phyloP scores from a whole-genome alignment of 2,329 filamentous ascomycete genomes.

The Curvularia verruculosa region DNA sequence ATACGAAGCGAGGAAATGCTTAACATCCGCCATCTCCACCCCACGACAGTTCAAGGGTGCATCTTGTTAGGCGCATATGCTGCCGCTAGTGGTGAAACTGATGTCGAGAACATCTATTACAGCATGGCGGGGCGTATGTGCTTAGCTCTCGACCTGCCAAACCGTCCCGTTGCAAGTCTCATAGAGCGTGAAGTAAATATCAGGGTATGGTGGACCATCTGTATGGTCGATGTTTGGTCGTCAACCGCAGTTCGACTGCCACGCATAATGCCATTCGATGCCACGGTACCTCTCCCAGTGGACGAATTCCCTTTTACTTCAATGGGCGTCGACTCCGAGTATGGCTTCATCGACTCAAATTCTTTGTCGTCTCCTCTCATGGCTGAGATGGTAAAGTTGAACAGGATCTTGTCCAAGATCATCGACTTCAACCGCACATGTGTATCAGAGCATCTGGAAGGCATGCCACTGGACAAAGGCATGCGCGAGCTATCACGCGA shows the following conservation, averaged over 20 bases:
- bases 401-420: constrained; percentile 28
- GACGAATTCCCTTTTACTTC: constrained; percentile 31
- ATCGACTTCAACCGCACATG: constrained; percentile 33
- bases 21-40: constrained; percentile 25
- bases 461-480: constrained; percentile 20
- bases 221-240: constrained; percentile 37
- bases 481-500: constrained; percentile 27
- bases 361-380: constrained; percentile 27
- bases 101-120: constrained; percentile 34
- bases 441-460: constrained; percentile 32
- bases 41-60: constrained; percentile 28
- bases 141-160: constrained; percentile 28
- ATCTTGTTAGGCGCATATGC: constrained; percentile 31
- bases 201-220: constrained; percentile 33
- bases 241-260: constrained; percentile 30
- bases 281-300: constrained; percentile 26
- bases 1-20: constrained; percentile 25
- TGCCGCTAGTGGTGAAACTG: constrained; percentile 31
- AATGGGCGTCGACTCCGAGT: constrained; percentile 22
- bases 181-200: constrained; percentile 34
- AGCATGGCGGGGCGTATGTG: constrained; percentile 31
- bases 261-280: constrained; percentile 32
- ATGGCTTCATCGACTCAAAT: constrained; percentile 12
- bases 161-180: constrained; percentile 25
- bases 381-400: constrained; percentile 35